These are phyloP conservation scores for Irpex sp. DNA, from an alignment of 1,284 basidiomycete species.

Conservation along the genomic window DNA sequence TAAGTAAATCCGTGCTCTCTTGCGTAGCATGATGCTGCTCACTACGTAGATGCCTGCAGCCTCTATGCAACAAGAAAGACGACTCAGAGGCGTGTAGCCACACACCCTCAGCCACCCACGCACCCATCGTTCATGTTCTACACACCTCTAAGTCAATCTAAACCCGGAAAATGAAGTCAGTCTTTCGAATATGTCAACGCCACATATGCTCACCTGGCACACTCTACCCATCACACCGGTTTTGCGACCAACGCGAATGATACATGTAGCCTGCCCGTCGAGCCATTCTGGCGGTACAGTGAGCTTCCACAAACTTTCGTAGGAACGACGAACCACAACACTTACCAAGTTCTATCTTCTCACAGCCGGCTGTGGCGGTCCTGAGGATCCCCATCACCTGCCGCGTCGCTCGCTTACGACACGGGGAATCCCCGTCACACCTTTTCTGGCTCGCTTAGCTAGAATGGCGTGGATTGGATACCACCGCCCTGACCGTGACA, in stretches of 20 bases:
- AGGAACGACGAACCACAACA: not conserved
- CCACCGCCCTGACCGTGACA: not conserved
- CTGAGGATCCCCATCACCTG: not conserved
- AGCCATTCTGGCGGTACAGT: not conserved
- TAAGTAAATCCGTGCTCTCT: not conserved
- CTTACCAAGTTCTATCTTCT: not conserved
- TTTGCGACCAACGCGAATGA: not conserved
- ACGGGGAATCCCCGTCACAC: not conserved
- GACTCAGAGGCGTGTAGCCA: not conserved
- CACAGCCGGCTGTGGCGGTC: not conserved
- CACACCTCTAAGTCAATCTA: not conserved
- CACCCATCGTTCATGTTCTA: not conserved
- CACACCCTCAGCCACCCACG: not conserved
- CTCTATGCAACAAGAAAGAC: not conserved
- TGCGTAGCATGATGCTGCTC: not conserved
- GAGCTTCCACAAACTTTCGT: not conserved
- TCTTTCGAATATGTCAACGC: not conserved
- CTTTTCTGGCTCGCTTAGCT: constrained; percentile 1
- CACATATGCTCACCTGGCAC: not conserved
- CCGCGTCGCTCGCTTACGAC: not conserved
- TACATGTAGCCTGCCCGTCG: not conserved
- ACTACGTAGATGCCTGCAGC: too few relatives aligned
- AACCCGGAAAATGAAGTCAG: not conserved
- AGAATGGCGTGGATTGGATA: not conserved
- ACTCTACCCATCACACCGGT: not conserved